phyloP scores from a whole-genome alignment of 805 yeast genomes.

The Candida argentea region DNA sequence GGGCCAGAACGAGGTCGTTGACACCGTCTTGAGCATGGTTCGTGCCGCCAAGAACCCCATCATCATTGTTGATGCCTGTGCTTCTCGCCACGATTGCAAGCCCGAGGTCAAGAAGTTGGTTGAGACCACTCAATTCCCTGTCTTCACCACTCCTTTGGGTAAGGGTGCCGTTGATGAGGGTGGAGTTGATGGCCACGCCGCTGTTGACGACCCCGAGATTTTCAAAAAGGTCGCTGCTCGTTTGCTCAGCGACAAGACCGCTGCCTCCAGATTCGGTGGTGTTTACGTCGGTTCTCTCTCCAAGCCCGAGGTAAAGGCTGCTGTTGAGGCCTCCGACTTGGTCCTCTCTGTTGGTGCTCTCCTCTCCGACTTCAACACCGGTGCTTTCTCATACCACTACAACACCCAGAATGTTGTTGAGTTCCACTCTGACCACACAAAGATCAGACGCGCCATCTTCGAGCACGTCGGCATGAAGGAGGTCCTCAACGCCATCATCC shows the following conservation, averaged over 20 bases:
- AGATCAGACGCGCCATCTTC: slow-evolving; percentile 20
- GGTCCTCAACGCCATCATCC: slow-evolving; percentile 12
- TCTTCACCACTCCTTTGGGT: slow-evolving; percentile 22
- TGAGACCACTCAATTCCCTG: slow-evolving; percentile 17
- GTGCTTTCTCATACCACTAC: slow-evolving; percentile 21
- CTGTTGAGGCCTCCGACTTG: slow-evolving; percentile 19
- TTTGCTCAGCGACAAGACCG: slow-evolving; percentile 9
- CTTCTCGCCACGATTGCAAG: slow-evolving; percentile 17
- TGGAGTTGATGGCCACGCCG: slow-evolving; percentile 19
- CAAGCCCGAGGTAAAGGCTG: slow-evolving; percentile 15
- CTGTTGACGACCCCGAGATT: slow-evolving; percentile 16
- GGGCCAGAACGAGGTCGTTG: slow-evolving; percentile 22
- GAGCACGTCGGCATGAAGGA: slow-evolving; percentile 23
- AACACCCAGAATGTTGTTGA: slow-evolving; percentile 22
- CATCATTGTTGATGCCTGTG: slow-evolving; percentile 23
- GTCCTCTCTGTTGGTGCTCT: slow-evolving; percentile 19
- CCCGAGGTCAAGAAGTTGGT: slow-evolving; percentile 15
- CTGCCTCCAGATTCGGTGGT: slow-evolving; percentile 19
- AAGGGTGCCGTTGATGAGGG: slow-evolving; percentile 18
- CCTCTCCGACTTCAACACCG: slow-evolving; percentile 22
- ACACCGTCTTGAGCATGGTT: slow-evolving; percentile 14
- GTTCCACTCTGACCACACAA: slow-evolving; percentile 24
- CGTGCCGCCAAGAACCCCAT: slow-evolving; percentile 15
- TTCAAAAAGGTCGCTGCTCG: slow-evolving; percentile 13
- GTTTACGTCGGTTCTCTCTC: slow-evolving; percentile 21